Base-by-base conservation (phyloP, 768 basidiomycete genomes). In the Auricularia heimuer region DNA sequence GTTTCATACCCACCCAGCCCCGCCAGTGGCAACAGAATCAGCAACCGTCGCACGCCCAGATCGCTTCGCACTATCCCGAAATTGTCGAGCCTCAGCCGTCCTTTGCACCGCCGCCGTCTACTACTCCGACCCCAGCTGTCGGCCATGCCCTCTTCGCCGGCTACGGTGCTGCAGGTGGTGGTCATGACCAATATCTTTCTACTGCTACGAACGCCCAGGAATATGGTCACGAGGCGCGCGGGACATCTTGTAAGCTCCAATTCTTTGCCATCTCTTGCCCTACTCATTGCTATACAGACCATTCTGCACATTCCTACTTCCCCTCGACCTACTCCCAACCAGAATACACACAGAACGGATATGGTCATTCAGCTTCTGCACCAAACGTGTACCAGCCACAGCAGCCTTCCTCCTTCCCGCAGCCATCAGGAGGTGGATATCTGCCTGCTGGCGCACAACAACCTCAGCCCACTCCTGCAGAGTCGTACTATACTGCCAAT, bases 161-260 rank as follows among this genome's bases (percentile, higher is more conserved):
- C 10, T 62, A 18, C 63, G 65, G 62, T 44, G 58, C 29, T 14
- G 39, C 7, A 8, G 47, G 64, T 35, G 45, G 45, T 37, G 35
- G 54, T 29, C 62, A 61, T 58, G 29, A 36, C 37, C 60, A 62
- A 36, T 62, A 64, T 62, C 47, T 63, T 29, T 60, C 61, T 54
- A 24, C 67, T 7, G 36, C 51, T 37, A 54, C 36, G 37, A 21
- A 16, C 21, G 45, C 54, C 64, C 54, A 70, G 64, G 35, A 69
- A 68, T 86, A 87, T 67, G 83, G 84, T 3, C 88, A 89, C 69
- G 71, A 73, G 2, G 72, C 80, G 12, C 80, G 82, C 45, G 82
- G 78, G 54, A 76, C 81, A 42, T 80, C 84, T 24, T 86, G 86
- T 87, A 72, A 73, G 83, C 75, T 36, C 67, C 35, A 8, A 63